These are phyloP conservation scores for Tremellales sp. DNA, from an alignment of 1,284 basidiomycete species.

Conservation along the genomic window DNA sequence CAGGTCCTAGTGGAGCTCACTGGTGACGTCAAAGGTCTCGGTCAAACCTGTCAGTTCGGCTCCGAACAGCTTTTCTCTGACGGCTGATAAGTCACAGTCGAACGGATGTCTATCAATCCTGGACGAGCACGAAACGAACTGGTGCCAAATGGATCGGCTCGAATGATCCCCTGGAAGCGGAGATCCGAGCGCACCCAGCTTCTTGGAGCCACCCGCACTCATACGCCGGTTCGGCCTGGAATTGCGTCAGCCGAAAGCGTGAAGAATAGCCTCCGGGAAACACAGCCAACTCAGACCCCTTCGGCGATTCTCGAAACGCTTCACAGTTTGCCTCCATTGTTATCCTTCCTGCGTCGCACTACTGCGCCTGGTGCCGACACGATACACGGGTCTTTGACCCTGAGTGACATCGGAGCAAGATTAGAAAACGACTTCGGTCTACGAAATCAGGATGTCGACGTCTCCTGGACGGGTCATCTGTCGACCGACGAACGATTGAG, in stretches of 20 bases:
- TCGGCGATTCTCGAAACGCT: conserved; percentile 20
- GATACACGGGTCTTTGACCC: conserved; percentile 37
- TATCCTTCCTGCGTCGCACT: conserved; percentile 31
- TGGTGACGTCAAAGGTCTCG: conserved; percentile 31
- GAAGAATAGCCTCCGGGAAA: background rate
- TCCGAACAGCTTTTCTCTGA: conserved; percentile 56
- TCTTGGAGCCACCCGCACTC: no score
- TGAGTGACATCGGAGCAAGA: conserved; percentile 26
- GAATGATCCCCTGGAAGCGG: conserved; percentile 22
- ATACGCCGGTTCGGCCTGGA: no score
- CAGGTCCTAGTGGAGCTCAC: conserved; percentile 35
- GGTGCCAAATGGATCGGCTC: conserved; percentile 27
- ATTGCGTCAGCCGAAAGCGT: background rate
- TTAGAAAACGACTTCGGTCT: conserved; percentile 22
- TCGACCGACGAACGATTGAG: conserved; percentile 32
- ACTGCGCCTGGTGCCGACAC: conserved; percentile 22
- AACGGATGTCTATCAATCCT: conserved; percentile 31
- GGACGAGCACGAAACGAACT: conserved; percentile 36
- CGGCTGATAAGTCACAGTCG: conserved; percentile 53
- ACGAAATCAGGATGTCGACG: conserved; percentile 13
- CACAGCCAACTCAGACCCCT: conserved; percentile 5
- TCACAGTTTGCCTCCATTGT: conserved; percentile 16
- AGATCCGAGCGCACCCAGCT: background rate
- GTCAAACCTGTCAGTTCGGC: conserved; percentile 14
- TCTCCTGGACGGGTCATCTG: conserved; percentile 23